Evolutionary conservation across 805 yeast species (phyloP).

Genomic region (Grigorovia transvaalensis): DNA sequence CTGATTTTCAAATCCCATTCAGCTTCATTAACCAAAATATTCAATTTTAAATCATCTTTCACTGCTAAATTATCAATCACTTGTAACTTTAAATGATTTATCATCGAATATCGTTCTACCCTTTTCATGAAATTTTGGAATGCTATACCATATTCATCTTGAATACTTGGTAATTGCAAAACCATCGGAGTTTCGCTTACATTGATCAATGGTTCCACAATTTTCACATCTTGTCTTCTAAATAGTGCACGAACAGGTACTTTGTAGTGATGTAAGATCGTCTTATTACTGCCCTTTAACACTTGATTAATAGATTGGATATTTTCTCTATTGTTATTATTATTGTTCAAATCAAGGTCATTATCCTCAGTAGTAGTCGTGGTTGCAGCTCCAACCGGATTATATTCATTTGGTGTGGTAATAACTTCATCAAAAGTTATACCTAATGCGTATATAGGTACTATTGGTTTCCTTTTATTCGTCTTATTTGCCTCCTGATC

Average conservation of each 20-base stretch:
- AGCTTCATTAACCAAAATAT: constrained; percentile 22
- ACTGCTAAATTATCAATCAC: constrained; percentile 24
- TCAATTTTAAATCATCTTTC: constrained; percentile 8
- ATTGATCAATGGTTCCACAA: constrained; percentile 54
- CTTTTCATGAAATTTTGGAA: constrained; percentile 47
- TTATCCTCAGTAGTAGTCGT: not conserved
- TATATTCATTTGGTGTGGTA: constrained; percentile 6
- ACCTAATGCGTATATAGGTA: constrained; percentile 21
- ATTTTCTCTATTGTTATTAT: not conserved
- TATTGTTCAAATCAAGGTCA: not conserved
- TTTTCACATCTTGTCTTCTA: constrained; percentile 40
- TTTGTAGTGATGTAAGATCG: constrained; percentile 54
- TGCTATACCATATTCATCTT: constrained; percentile 30
- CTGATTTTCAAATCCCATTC: constrained; percentile 26
- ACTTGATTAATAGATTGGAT: not conserved
- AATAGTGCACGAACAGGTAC: constrained; percentile 61
- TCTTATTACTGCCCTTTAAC: constrained; percentile 12
- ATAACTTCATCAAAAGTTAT: constrained; percentile 25
- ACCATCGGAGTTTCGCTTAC: constrained; percentile 27
- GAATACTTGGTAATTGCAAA: constrained; percentile 31
- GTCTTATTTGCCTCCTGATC: not conserved
- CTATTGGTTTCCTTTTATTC: constrained; percentile 6
- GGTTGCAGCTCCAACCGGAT: constrained; percentile 1
- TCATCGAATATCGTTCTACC: constrained; percentile 52
- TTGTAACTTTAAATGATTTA: constrained; percentile 40